Evolutionary conservation across 345 rosid genomes (phyloP).

Genomic region (Syzygium oleosum): DNA sequence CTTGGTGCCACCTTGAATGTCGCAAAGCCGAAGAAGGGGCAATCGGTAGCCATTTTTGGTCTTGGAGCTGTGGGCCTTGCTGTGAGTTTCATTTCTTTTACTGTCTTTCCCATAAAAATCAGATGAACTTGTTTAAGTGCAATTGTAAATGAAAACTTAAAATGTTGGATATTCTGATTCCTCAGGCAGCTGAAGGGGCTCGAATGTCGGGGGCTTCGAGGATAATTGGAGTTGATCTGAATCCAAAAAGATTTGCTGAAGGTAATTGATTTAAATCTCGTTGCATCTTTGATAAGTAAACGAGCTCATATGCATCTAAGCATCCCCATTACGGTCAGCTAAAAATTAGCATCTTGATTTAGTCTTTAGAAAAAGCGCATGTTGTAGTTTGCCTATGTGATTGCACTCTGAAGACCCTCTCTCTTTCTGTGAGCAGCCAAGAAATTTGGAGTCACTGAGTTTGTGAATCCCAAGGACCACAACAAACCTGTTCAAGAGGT

Average conservation of each 20-base stretch:
- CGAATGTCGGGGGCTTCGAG: conserved; percentile 24
- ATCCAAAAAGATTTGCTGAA: conserved; percentile 17
- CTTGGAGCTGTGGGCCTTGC: conserved; percentile 27
- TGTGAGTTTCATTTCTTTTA: background rate
- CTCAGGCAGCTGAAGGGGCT: conserved; percentile 33
- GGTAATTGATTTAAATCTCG: conserved; percentile 1
- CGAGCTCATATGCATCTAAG: background rate
- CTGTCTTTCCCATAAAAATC: background rate
- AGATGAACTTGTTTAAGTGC: background rate
- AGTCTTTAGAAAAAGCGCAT: background rate
- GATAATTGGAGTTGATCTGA: conserved; percentile 33
- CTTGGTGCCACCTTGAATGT: conserved; percentile 36
- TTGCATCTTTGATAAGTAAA: background rate
- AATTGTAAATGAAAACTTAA: background rate
- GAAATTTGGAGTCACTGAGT: conserved; percentile 35
- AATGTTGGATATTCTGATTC: background rate
- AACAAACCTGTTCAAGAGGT: conserved; percentile 36
- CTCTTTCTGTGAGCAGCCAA: conserved; percentile 16
- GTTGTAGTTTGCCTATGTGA: background rate
- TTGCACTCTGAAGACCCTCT: background rate
- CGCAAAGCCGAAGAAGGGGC: conserved; percentile 24
- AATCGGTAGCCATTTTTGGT: conserved; percentile 27
- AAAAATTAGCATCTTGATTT: background rate
- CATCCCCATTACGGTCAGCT: background rate
- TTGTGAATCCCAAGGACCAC: conserved; percentile 34